phyloP scores from a whole-genome alignment of 768 basidiomycete species.

The Termitomyces sp. region DNA sequence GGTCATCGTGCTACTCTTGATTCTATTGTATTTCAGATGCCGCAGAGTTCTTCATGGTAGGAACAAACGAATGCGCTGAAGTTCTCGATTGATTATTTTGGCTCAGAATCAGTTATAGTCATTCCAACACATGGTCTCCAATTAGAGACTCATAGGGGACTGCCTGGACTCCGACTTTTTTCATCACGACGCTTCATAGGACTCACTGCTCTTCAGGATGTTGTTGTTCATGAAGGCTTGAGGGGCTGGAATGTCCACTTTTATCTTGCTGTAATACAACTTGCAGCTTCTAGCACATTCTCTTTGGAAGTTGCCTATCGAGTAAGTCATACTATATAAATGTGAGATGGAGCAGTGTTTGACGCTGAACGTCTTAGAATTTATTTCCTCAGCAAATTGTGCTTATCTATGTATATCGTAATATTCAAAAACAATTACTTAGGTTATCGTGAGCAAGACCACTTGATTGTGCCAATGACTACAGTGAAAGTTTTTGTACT shows the following conservation, averaged over 20 bases:
- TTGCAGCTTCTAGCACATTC: slow-evolving; percentile 20
- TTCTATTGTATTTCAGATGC: slow-evolving; percentile 2
- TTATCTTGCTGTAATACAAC: slow-evolving; percentile 50
- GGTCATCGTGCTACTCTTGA: slow-evolving; percentile 15
- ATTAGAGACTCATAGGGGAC: slow-evolving; percentile 62
- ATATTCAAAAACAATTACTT: slow-evolving; percentile 45
- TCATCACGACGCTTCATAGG: slow-evolving; percentile 56
- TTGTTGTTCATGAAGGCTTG: slow-evolving; percentile 72
- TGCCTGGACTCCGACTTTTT: slow-evolving; percentile 31
- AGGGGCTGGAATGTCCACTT: slow-evolving; percentile 67
- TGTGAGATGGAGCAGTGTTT: not conserved
- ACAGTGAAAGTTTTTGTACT: not conserved
- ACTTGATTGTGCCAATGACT: not conserved
- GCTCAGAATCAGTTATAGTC: slow-evolving; percentile 62
- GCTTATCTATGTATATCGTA: slow-evolving; percentile 52
- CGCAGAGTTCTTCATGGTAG: slow-evolving; percentile 9
- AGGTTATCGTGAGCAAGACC: slow-evolving; percentile 3
- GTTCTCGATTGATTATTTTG: not conserved
- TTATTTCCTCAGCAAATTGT: slow-evolving; percentile 58
- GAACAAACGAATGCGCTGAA: not conserved
- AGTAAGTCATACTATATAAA: slow-evolving; percentile 31
- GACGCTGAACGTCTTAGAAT: slow-evolving; percentile 35
- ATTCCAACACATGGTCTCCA: slow-evolving; percentile 68
- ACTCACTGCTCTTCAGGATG: slow-evolving; percentile 43
- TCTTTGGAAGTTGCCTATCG: slow-evolving; percentile 52